Evolutionary conservation across 352 stramenopile genomes (phyloP).

Genomic region (Pythium rhizo-oryzae): DNA sequence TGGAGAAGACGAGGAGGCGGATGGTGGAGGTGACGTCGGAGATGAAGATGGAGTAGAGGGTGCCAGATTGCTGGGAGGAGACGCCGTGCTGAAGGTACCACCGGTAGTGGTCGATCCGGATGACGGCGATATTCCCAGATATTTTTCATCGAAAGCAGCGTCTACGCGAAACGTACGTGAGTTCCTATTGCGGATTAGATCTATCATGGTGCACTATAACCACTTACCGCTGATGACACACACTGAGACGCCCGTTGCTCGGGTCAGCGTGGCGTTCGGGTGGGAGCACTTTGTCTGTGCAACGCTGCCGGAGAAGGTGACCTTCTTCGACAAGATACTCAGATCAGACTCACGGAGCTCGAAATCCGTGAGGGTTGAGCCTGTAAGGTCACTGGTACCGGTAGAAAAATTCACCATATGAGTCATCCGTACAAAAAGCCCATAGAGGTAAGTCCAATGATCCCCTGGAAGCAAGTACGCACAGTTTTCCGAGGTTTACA

Average conservation of each 20-base stretch:
- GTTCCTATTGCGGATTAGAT: background rate
- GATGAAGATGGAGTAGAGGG: no score
- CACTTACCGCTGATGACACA: conserved; percentile 20
- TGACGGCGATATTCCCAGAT: no score
- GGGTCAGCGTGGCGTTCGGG: background rate
- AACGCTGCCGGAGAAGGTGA: background rate
- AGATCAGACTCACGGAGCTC: conserved; percentile 16
- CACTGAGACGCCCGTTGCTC: background rate
- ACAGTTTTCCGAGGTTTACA: conserved; percentile 14
- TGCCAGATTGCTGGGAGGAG: no score
- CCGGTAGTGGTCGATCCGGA: no score
- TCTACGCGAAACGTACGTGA: no score
- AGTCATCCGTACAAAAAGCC: no score
- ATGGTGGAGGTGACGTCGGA: no score
- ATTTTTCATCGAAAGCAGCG: no score
- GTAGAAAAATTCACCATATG: no score
- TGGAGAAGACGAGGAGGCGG: background rate
- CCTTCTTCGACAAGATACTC: background rate
- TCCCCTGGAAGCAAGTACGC: background rate
- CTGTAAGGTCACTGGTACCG: background rate
- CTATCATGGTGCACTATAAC: background rate
- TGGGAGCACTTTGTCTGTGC: conserved; percentile 4
- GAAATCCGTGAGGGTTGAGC: background rate
- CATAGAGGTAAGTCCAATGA: no score
- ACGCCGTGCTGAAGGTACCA: no score